These are phyloP conservation scores for Russula emetica DNA, from an alignment of 768 basidiomycete genomes.

Conservation along the genomic window DNA sequence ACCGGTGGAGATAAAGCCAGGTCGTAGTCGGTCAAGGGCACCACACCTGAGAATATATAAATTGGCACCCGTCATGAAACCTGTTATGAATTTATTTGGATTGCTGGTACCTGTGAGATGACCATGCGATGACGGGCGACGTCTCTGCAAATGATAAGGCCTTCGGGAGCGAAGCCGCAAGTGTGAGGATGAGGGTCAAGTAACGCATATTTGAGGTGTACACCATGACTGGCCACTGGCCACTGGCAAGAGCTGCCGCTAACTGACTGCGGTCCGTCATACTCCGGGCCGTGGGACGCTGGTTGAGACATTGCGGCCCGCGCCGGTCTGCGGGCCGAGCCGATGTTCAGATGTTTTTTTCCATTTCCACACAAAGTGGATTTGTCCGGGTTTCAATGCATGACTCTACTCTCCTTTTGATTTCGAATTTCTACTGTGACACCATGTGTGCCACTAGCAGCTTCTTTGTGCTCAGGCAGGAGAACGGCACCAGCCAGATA, in stretches of 20 bases:
- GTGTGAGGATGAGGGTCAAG: constrained; percentile 40
- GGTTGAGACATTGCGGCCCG: too few species aligned
- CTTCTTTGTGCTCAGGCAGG: too few species aligned
- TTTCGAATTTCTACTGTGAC: too few species aligned
- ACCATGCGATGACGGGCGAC: constrained; percentile 65
- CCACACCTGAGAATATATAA: constrained; percentile 46
- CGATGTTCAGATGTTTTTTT: too few species aligned
- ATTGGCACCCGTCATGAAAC: too few species aligned
- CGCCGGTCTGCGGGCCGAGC: too few species aligned
- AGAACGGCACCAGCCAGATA: too few species aligned
- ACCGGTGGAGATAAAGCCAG: not conserved
- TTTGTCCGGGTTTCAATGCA: too few species aligned
- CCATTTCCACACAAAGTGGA: too few species aligned
- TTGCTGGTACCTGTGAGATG: constrained; percentile 53
- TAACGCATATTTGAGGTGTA: constrained; percentile 40
- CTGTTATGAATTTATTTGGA: not conserved
- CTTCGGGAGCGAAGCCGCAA: constrained; percentile 43
- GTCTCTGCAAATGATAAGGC: constrained; percentile 59
- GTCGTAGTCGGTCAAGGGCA: constrained; percentile 37
- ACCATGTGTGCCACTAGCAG: too few species aligned
- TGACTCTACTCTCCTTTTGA: too few species aligned
- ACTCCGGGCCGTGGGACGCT: not conserved
- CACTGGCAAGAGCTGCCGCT: not conserved
- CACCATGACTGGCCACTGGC: not conserved
- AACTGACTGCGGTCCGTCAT: not conserved